These are phyloP conservation scores for Monilinia laxa DNA, from an alignment of 2,329 filamentous ascomycete species.

Conservation along the genomic window DNA sequence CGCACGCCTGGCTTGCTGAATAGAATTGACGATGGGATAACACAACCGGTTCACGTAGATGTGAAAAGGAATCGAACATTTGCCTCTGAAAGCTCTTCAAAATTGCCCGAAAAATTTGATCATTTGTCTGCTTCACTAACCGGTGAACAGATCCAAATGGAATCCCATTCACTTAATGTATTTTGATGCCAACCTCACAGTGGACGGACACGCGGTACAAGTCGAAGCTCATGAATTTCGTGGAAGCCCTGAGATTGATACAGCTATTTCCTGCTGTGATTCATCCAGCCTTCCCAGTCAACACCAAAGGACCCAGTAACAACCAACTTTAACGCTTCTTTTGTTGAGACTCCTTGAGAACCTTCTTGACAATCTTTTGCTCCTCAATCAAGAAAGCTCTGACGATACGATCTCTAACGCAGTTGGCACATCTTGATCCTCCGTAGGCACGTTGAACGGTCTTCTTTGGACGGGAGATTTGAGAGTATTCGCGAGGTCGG, in stretches of 20 bases:
- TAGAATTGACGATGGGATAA: not conserved
- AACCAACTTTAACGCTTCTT: conserved; percentile 43
- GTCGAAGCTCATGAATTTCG: conserved; percentile 37
- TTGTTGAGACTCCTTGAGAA: conserved; percentile 95
- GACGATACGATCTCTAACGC: conserved; percentile 96
- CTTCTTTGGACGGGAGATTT: conserved; percentile 98
- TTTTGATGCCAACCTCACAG: conserved; percentile 17
- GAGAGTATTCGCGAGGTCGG: conserved; percentile 95
- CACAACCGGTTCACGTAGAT: not conserved
- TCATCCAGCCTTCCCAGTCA: conserved; percentile 40
- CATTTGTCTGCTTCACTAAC: conserved; percentile 18
- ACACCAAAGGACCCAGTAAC: conserved; percentile 39
- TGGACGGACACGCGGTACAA: conserved; percentile 24
- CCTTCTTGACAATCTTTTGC: conserved; percentile 99
- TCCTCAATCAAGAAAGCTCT: conserved; percentile 99
- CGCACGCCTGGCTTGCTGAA: not conserved
- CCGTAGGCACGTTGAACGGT: conserved; percentile 98
- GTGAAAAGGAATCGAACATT: not conserved
- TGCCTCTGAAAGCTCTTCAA: conserved; percentile 10
- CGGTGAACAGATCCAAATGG: conserved; percentile 13
- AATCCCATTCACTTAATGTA: conserved; percentile 16
- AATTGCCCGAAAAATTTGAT: conserved; percentile 4
- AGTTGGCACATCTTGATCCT: conserved; percentile 97
- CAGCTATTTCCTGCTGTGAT: conserved; percentile 40
- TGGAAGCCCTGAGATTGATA: conserved; percentile 39